phyloP scores from a whole-genome alignment of 208 protist species.

The Spironucleus salmonicida region DNA sequence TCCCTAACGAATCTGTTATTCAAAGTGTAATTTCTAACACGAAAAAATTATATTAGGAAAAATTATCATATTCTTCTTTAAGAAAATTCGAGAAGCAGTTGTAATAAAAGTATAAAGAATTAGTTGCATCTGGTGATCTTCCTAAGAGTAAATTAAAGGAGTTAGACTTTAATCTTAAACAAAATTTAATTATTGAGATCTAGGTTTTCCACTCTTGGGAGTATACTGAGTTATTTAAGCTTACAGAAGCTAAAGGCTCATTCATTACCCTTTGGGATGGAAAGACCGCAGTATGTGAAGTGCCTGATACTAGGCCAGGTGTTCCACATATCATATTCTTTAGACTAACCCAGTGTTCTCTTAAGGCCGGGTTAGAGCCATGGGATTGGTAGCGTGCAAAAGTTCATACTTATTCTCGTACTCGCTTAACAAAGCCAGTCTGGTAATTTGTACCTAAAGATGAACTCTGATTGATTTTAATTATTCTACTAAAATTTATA shows the following conservation, averaged over 20 bases:
- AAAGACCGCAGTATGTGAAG: not conserved
- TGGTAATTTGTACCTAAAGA: not conserved
- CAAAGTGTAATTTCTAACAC: not conserved
- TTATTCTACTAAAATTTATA: too few species aligned
- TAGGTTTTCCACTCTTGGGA: slow-evolving; percentile 21
- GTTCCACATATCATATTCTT: slow-evolving; percentile 3
- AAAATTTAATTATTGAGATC: slow-evolving; percentile 10
- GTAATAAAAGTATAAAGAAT: not conserved
- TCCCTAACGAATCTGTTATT: not conserved
- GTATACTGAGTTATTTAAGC: slow-evolving; percentile 6
- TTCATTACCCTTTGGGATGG: slow-evolving; percentile 27
- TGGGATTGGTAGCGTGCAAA: slow-evolving; percentile 15
- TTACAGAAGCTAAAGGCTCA: not conserved
- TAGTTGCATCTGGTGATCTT: not conserved
- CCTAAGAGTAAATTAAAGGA: not conserved
- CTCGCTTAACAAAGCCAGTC: not conserved
- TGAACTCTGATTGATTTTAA: slow-evolving; percentile 25
- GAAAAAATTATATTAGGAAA: not conserved
- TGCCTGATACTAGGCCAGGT: slow-evolving; percentile 1
- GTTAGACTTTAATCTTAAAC: not conserved
- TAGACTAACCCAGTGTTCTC: slow-evolving; percentile 9
- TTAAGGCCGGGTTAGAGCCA: not conserved
- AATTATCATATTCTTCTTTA: not conserved
- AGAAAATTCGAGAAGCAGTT: not conserved
- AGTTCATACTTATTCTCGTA: not conserved